Base-by-base conservation (phyloP, 441 rosid species). In the Melastoma candidum region DNA sequence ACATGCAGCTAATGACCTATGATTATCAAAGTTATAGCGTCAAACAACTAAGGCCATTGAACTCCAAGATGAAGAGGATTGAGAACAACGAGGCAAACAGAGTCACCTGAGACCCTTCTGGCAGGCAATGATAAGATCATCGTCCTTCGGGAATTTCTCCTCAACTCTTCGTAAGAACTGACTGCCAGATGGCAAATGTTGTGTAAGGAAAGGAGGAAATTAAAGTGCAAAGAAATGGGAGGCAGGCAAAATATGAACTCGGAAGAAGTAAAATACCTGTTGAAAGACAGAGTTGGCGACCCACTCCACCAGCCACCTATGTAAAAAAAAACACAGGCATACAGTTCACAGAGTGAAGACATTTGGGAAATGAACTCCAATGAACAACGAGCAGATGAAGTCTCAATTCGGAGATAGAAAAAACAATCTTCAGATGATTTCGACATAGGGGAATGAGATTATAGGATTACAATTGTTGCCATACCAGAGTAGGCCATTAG, bases 251-350 rank as follows among this genome's bases (percentile, higher is more conserved):
- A 44, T 48, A 51, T 47, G 54, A 64, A 41, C 54, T 36, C 14
- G 26, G 36, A 55, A 53, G n/a, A 61, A 14, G 24, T 44, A 49
- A 44, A 44, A 46, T 3, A 90, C 98, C 70, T 82, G 63, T 87
- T 68, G 63, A 71, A 85, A 65, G 84, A 71, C 41, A 90, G 61
- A 10, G 77, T 78, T 48, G 95, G 93, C 26, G 63, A 76, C 43
- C 98, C 98, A 57, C 96, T 92, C 96, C 98, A 85, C 98, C 98
- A 92, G 54, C 96, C 94, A 61, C 98, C 98, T 87, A 68, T 57
- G 5, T 8, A 32, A 32, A 6, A 32, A 73, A 52, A 65, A 64
- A 49, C 36, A 65, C 7, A 45, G 56, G 32, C 8, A 52, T 29
- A 52, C 24, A 32, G 27, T 24, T 52, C 56, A 39, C 43, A 39